Conservation (phyloP, 192 early-diverging fungal genomes). For the Podila horticola region DNA sequence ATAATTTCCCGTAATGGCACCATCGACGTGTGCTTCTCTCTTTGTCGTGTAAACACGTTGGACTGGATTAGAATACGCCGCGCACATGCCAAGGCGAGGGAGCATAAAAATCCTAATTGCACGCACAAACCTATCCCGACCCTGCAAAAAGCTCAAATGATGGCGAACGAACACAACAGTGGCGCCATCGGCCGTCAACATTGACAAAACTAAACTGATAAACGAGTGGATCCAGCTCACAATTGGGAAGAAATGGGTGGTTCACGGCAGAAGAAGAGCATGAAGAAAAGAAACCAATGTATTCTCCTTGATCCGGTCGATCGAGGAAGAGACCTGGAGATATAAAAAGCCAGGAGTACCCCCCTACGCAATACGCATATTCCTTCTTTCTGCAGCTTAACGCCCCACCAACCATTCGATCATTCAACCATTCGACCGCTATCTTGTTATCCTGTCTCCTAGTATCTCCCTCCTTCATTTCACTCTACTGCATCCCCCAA, state of each 20-base stretch:
- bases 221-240: no score
- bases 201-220: background rate
- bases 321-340: no score
- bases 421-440: background rate
- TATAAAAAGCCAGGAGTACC: no score
- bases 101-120: no score
- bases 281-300: no score
- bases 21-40: background rate
- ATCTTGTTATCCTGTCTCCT: background rate
- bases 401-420: background rate
- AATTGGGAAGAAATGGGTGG: no score
- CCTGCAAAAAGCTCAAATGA: background rate
- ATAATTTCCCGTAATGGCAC: conserved; percentile 5
- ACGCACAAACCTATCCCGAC: background rate
- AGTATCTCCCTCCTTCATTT: background rate
- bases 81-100: no score
- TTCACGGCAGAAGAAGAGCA: no score
- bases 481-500: background rate
- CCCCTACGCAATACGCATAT: no score
- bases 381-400: background rate
- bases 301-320: no score
- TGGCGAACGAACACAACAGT: background rate
- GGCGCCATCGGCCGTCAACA: conserved; percentile 4
- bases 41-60: no score
- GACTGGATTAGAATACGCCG: no score